Percentiles rank a stretch among this genome's conserved stretches.
phyloP scores from a whole-genome alignment of 768 basidiomycete species.

The Dioszegia aurantiaca region DNA sequence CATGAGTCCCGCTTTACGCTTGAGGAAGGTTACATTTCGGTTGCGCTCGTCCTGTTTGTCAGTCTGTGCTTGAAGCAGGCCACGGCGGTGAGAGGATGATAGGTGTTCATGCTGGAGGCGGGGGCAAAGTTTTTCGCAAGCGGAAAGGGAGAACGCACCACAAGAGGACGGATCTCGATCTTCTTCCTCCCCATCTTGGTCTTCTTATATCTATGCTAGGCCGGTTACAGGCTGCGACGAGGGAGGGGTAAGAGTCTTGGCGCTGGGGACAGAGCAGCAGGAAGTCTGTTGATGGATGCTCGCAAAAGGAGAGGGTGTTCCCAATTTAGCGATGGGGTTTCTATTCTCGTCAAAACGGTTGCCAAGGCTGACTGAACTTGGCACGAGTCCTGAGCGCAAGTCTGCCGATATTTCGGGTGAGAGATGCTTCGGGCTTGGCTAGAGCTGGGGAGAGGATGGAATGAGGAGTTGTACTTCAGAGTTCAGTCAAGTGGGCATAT shows the following conservation, averaged over 20 bases:
- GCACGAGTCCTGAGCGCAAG: too few species aligned
- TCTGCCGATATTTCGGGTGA: conserved; percentile 5
- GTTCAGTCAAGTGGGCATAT: too few species aligned
- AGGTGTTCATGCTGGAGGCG: neutral
- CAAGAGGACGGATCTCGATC: conserved; percentile 48
- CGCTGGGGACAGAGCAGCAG: neutral
- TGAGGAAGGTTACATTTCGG: conserved; percentile 52
- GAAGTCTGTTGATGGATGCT: neutral
- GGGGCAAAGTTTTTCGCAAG: neutral
- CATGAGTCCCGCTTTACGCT: conserved; percentile 52
- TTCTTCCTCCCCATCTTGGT: conserved; percentile 49
- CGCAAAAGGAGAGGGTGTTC: conserved; percentile 6
- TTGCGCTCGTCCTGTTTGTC: conserved; percentile 47
- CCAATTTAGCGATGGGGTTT: conserved; percentile 1
- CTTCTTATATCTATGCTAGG: neutral
- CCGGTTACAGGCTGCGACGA: neutral
- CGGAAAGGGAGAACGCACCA: conserved; percentile 30
- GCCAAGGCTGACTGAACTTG: neutral
- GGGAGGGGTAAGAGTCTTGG: neutral
- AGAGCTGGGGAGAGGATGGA: too few species aligned
- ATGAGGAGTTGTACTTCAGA: too few species aligned
- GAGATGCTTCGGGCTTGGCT: too few species aligned
- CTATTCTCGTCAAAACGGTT: conserved; percentile 5
- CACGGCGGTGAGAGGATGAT: neutral
- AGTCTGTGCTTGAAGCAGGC: neutral